phyloP scores from a whole-genome alignment of 768 basidiomycete species.

The Serendipita sp. region DNA sequence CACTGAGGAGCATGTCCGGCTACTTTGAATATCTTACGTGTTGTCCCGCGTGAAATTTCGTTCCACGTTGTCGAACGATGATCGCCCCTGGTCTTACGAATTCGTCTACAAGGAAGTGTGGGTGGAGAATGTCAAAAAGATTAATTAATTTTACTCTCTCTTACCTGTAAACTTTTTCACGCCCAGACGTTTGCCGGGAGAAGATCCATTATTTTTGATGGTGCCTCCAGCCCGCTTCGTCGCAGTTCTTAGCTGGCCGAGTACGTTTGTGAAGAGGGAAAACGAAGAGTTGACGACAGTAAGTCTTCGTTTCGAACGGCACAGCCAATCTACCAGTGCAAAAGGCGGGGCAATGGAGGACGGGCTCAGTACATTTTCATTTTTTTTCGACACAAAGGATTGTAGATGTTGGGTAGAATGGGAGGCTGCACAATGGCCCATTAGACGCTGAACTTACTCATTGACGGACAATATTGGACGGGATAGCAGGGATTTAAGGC shows the following conservation, averaged over 20 bases:
- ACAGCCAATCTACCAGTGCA: neutral
- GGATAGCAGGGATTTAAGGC: too few relatives aligned
- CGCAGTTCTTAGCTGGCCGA: constrained; percentile 71
- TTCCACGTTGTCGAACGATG: constrained; percentile 87
- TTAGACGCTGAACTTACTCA: too few relatives aligned
- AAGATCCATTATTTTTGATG: constrained; percentile 82
- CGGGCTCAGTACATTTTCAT: too few relatives aligned
- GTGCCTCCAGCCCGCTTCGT: constrained; percentile 95
- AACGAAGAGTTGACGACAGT: too few relatives aligned
- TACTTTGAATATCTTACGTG: constrained; percentile 40
- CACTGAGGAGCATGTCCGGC: constrained; percentile 4
- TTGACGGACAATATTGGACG: too few relatives aligned
- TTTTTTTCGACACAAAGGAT: neutral
- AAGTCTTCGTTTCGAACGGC: neutral
- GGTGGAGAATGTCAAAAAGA: constrained; percentile 2
- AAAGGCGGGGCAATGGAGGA: too few relatives aligned
- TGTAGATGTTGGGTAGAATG: too few relatives aligned
- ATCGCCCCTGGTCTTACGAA: constrained; percentile 89
- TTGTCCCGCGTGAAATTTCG: constrained; percentile 83
- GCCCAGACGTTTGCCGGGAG: constrained; percentile 84
- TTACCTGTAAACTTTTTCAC: constrained; percentile 91
- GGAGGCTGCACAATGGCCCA: too few relatives aligned
- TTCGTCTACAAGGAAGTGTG: constrained; percentile 42
- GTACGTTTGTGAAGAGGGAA: constrained; percentile 13
- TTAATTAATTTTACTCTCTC: constrained; percentile 9